Base-by-base conservation (phyloP, 306 rosid genomes). In the Alnus rubra region DNA sequence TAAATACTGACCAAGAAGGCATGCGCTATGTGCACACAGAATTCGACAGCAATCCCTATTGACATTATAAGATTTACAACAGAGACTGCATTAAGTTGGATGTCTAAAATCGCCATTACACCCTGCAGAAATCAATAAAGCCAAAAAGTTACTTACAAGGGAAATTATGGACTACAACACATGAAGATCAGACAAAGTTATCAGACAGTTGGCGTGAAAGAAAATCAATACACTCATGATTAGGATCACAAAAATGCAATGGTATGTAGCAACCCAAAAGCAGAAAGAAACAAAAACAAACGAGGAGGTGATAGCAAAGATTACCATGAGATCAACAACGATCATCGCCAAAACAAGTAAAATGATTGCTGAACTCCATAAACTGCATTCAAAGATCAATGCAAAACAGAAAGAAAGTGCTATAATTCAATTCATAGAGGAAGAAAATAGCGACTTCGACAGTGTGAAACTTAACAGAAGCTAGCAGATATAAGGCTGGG, bases 51-150 rank as follows among this genome's bases (percentile, higher is more conserved):
- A 69, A 95, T 95, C 76, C 98, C 98, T 14, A 95, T 84, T 2
- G 98, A 90, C 98, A 95, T 95, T 71, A 95, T 73, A 76, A 95
- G 90, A 88, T 95, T 94, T 69, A 95, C 98, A 78, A 92, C 92
- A 75, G 98, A 95, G 76, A 95, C 97, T 5, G 98, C 98, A 86
- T 95, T 95, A 64, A 95, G 92, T 86, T 95, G 97, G 83, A 92
- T 88, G 68, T 85, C 92, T 86, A 95, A 86, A 85, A 92, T 84
- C 12, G 98, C 97, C 98, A 94, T 94, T 79, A 92, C 90, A 68
- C 98, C 98, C 98, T 95, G 95, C 89, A 87, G 64, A 79, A 80
- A 75, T 81, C 65, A 77, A 70, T 73, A 39, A 73, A 77, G 75
- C 51, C 28, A 9, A n/a, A 79, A 45, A 81, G 74, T 67, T 79